Conservation (phyloP, 164 flowering plant species). For the Tetrastigma voinierianum region DNA sequence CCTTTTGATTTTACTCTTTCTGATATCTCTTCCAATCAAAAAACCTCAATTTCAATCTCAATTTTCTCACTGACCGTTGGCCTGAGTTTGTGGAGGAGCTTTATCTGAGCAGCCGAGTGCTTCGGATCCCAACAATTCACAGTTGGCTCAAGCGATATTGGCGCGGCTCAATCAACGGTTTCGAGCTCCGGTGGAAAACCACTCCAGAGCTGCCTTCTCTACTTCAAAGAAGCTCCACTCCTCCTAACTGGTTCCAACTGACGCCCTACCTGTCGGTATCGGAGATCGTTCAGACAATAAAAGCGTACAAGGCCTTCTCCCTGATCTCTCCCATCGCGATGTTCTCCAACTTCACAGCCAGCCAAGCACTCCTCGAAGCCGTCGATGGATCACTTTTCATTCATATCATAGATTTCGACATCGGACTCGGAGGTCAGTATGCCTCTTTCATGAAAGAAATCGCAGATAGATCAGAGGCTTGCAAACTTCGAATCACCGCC, state of each 20-base stretch:
- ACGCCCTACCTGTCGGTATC: constrained; percentile 29
- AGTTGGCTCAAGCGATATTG: constrained; percentile 67
- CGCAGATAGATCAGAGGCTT: constrained; percentile 44
- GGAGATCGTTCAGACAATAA: constrained; percentile 62
- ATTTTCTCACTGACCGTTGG: constrained; percentile 20
- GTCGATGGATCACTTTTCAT: constrained; percentile 48
- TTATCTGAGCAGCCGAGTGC: constrained; percentile 63
- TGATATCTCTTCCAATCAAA: constrained; percentile 2
- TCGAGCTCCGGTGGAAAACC: constrained; percentile 57
- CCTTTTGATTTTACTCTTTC: constrained; percentile 21
- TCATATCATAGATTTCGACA: constrained; percentile 81
- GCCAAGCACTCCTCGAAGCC: constrained; percentile 82
- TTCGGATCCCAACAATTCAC: constrained; percentile 68
- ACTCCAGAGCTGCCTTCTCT: constrained; percentile 73
- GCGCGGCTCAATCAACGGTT: constrained; percentile 84
- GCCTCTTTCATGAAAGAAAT: constrained; percentile 79
- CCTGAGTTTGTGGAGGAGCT: constrained; percentile 64
- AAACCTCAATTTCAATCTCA: constrained; percentile 6
- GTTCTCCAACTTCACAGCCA: constrained; percentile 82
- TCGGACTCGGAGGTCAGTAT: constrained; percentile 89
- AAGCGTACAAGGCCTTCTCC: constrained; percentile 63
- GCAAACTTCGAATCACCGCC: constrained; percentile 62
- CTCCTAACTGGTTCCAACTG: constrained; percentile 41
- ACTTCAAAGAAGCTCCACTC: constrained; percentile 80
- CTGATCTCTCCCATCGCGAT: constrained; percentile 60